Conservation (phyloP, 108 stramenopile genomes). For the Pelagomonas calceolata region DNA sequence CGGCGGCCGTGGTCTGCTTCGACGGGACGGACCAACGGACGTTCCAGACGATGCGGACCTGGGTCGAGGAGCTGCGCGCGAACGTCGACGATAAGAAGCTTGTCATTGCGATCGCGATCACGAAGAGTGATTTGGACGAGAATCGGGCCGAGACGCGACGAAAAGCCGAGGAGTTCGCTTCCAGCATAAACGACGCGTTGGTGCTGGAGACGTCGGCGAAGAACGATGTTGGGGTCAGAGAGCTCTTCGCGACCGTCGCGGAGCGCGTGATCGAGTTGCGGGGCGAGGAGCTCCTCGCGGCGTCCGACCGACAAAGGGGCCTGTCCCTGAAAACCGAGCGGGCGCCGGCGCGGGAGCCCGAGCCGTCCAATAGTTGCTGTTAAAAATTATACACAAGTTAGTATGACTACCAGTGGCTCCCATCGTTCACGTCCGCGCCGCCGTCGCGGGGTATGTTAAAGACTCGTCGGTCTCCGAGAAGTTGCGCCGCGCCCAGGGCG, state of each 20-base stretch:
- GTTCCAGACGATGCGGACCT: slow-evolving; percentile 16
- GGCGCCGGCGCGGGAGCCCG: too few relatives aligned
- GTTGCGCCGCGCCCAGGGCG: too few relatives aligned
- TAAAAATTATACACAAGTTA: too few relatives aligned
- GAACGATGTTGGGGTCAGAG: background rate
- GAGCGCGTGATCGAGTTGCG: background rate
- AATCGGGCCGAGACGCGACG: background rate
- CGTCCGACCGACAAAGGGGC: too few relatives aligned
- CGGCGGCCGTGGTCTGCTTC: slow-evolving; percentile 25
- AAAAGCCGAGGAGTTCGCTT: background rate
- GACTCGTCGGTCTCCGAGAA: too few relatives aligned
- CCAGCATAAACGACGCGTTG: background rate
- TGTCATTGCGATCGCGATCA: slow-evolving; percentile 19
- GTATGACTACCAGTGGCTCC: too few relatives aligned
- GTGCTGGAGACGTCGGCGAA: background rate
- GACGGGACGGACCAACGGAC: slow-evolving; percentile 16
- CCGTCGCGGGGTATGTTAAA: too few relatives aligned
- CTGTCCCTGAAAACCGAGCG: too few relatives aligned
- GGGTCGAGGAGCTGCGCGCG: slow-evolving; percentile 28
- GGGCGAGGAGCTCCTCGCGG: background rate
- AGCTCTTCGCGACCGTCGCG: background rate
- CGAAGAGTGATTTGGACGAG: slow-evolving; percentile 19
- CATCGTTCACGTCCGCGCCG: too few relatives aligned
- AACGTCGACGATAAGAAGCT: slow-evolving; percentile 4
- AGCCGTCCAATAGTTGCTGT: too few relatives aligned